Evolutionary conservation across 345 rosid genomes (phyloP).

Genomic region (Lumnitzera littorea): DNA sequence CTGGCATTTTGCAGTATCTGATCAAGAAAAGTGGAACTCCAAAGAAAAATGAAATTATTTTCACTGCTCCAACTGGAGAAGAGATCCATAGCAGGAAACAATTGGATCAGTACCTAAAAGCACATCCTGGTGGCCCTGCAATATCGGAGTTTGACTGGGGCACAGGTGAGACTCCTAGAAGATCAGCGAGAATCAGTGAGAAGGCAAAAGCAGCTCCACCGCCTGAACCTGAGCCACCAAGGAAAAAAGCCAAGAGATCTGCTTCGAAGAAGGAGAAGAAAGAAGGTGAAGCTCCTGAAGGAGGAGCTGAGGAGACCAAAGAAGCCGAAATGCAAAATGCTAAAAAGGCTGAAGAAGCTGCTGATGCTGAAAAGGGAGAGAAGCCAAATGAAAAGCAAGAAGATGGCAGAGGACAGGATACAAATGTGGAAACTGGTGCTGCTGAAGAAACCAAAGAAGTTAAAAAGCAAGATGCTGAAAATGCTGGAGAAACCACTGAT

Average conservation of each 20-base stretch:
- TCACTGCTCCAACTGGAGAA: conserved; percentile 63
- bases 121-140: conserved; percentile 51
- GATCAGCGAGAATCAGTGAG: conserved; percentile 64
- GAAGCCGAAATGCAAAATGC: conserved; percentile 30
- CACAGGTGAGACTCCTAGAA: conserved; percentile 59
- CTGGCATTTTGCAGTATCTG: conserved; percentile 28
- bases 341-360: conserved; percentile 20
- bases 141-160: conserved; percentile 59
- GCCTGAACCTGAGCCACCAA: conserved; percentile 40
- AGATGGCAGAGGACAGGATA: conserved; percentile 11
- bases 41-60: conserved; percentile 54
- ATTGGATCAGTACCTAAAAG: conserved; percentile 59
- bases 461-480: conserved; percentile 8
- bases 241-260: conserved; percentile 38
- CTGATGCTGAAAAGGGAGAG: conserved; percentile 20
- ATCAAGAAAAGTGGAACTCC: conserved; percentile 43
- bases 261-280: conserved; percentile 42
- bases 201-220: conserved; percentile 33
- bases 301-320: conserved; percentile 22
- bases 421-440: conserved; percentile 5
- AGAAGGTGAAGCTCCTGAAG: conserved; percentile 33
- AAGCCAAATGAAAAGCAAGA: conserved; percentile 15
- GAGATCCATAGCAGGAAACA: conserved; percentile 44
- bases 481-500: conserved; percentile 16
- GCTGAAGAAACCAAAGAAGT: conserved; percentile 13